Evolutionary conservation across 345 rosid genomes (phyloP).

Genomic region (Bruguiera parviflora): DNA sequence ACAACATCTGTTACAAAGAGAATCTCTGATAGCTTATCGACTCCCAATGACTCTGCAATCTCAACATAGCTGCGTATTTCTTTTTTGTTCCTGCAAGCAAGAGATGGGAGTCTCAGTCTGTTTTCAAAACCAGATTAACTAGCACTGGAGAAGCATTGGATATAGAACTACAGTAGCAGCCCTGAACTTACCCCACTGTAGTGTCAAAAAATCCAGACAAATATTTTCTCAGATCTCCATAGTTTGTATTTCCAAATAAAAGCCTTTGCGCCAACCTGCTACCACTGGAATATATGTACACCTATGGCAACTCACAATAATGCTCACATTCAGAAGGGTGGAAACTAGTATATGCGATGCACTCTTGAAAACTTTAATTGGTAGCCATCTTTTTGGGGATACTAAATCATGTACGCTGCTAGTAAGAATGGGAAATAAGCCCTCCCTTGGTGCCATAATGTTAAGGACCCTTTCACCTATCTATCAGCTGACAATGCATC

Average conservation of each 20-base stretch:
- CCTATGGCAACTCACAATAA: conserved; percentile 35
- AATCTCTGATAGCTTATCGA: conserved; percentile 75
- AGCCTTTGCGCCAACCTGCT: conserved; percentile 94
- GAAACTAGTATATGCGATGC: too few relatives aligned
- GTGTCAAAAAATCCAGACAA: conserved; percentile 82
- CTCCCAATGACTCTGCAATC: conserved; percentile 73
- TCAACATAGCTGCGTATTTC: conserved; percentile 69
- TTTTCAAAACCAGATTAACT: background rate
- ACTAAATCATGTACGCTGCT: too few relatives aligned
- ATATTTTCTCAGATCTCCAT: conserved; percentile 81
- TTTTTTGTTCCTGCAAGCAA: conserved; percentile 69
- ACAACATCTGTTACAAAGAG: conserved; percentile 72
- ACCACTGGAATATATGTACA: conserved; percentile 91
- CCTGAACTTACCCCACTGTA: conserved; percentile 58
- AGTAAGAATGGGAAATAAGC: too few relatives aligned
- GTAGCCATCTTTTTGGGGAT: too few relatives aligned
- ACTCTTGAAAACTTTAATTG: too few relatives aligned
- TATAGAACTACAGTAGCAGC: background rate
- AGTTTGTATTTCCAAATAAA: conserved; percentile 72
- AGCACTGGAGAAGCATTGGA: too few relatives aligned
- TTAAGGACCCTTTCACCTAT: too few relatives aligned
- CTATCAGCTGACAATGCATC: too few relatives aligned
- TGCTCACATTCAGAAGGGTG: background rate
- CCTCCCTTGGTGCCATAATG: too few relatives aligned
- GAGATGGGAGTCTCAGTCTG: background rate